These are phyloP conservation scores for Aphanomyces euteiches DNA, from an alignment of 352 stramenopile genomes.

Conservation along the genomic window DNA sequence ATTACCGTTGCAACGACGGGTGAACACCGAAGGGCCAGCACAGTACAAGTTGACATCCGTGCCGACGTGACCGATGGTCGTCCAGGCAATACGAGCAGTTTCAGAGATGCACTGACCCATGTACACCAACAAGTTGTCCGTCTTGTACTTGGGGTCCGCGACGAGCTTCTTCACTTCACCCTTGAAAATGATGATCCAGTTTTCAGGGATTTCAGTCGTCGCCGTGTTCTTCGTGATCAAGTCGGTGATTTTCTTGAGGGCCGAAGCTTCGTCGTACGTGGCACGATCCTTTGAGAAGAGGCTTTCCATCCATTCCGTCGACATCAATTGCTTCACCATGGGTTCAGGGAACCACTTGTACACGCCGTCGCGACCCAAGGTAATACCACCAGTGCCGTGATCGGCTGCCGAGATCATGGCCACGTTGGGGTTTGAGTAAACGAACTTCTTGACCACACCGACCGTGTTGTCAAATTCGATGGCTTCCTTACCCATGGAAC, in stretches of 20 bases:
- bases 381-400: constrained; percentile 63
- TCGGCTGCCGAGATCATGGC: constrained; percentile 56
- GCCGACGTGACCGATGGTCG: constrained; percentile 58
- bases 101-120: constrained; percentile 52
- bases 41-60: constrained; percentile 74
- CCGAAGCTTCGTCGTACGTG: constrained; percentile 36
- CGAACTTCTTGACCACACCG: constrained; percentile 55
- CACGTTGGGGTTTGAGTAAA: constrained; percentile 48
- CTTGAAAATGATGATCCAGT: constrained; percentile 35
- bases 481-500: constrained; percentile 61
- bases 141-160: constrained; percentile 38
- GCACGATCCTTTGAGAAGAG: constrained; percentile 40
- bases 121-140: constrained; percentile 50
- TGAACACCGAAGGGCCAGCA: constrained; percentile 52
- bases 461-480: constrained; percentile 68
- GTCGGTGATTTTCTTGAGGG: constrained; percentile 42
- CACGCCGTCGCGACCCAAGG: constrained; percentile 43
- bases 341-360: constrained; percentile 54
- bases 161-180: constrained; percentile 45
- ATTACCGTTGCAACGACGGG: constrained; percentile 63
- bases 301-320: constrained; percentile 52
- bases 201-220: constrained; percentile 41
- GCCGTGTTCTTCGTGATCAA: constrained; percentile 56
- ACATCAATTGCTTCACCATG: constrained; percentile 54
- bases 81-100: constrained; percentile 52